phyloP scores from a whole-genome alignment of 495 filamentous ascomycete genomes.

The Podospora comata region DNA sequence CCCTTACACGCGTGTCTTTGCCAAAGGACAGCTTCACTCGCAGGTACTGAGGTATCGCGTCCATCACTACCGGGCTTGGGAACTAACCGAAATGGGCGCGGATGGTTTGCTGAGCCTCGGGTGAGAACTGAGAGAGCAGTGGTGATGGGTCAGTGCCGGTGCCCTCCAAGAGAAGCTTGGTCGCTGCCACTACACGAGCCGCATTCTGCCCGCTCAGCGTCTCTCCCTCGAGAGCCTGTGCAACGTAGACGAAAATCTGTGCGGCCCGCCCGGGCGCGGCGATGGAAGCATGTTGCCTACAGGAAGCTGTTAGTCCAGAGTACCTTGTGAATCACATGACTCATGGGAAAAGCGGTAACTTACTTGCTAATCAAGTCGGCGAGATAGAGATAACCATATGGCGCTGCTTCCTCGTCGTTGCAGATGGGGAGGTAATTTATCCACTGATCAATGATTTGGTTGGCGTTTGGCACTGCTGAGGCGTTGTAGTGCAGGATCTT shows the following conservation, averaged over 20 bases:
- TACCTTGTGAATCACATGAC: not conserved
- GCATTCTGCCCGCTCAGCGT: constrained; percentile 82
- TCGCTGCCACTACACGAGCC: constrained; percentile 64
- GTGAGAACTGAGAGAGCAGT: constrained; percentile 63
- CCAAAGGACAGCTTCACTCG: not conserved
- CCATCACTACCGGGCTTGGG: not conserved
- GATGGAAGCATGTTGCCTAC: constrained; percentile 83
- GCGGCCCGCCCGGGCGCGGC: constrained; percentile 66
- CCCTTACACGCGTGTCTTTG: not conserved
- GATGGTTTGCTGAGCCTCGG: constrained; percentile 73
- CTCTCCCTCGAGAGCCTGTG: constrained; percentile 83
- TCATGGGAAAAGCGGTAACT: constrained; percentile 39
- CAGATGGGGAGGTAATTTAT: constrained; percentile 84
- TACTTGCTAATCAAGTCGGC: constrained; percentile 91
- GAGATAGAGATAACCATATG: constrained; percentile 92
- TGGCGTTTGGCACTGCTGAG: constrained; percentile 65
- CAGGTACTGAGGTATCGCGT: not conserved
- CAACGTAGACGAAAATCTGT: constrained; percentile 78
- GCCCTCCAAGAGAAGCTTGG: constrained; percentile 66
- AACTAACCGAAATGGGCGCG: constrained; percentile 64
- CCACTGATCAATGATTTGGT: constrained; percentile 75
- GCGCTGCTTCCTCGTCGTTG: constrained; percentile 96
- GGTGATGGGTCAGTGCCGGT: constrained; percentile 68
- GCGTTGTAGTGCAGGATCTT: constrained; percentile 91
- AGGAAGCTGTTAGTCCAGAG: constrained; percentile 4